Conservation (phyloP, 345 rosid species). For the Orychophragmus violaceus region DNA sequence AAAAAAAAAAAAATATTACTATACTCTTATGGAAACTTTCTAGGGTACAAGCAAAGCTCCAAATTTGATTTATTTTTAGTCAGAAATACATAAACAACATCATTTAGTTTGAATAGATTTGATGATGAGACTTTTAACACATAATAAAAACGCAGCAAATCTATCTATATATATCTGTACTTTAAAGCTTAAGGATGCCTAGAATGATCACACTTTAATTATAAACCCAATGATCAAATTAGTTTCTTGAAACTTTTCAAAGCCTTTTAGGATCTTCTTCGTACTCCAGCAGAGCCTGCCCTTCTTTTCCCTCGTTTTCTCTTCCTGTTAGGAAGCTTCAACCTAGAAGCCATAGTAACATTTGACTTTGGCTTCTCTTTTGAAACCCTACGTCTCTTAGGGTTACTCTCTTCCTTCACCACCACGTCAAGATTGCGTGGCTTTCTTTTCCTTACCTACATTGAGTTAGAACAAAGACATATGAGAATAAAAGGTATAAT, state of each 20-base stretch:
- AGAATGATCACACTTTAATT: neutral
- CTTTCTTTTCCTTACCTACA: slow-evolving; percentile 31
- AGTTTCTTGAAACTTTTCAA: neutral
- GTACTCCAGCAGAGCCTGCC: slow-evolving; percentile 34
- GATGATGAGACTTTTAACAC: neutral
- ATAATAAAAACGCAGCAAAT: slow-evolving; percentile 8
- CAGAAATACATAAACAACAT: slow-evolving; percentile 10
- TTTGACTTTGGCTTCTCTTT: slow-evolving; percentile 28
- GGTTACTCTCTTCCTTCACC: slow-evolving; percentile 35
- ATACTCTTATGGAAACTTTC: neutral
- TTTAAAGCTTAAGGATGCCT: neutral
- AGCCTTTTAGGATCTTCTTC: slow-evolving; percentile 36
- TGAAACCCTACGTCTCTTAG: slow-evolving; percentile 25
- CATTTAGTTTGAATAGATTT: slow-evolving; percentile 4
- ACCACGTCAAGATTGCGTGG: slow-evolving; percentile 36
- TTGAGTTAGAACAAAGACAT: neutral
- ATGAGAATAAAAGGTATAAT: neutral
- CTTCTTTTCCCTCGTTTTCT: slow-evolving; percentile 48
- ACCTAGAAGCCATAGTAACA: slow-evolving; percentile 36
- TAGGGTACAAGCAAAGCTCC: neutral
- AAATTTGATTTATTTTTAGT: neutral
- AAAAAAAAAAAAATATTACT: no score
- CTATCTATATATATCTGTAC: slow-evolving; percentile 19
- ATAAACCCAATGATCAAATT: neutral
- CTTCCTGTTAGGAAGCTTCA: slow-evolving; percentile 41